Conservation (phyloP, 441 rosid genomes). For the Dalechampia spathulata region DNA sequence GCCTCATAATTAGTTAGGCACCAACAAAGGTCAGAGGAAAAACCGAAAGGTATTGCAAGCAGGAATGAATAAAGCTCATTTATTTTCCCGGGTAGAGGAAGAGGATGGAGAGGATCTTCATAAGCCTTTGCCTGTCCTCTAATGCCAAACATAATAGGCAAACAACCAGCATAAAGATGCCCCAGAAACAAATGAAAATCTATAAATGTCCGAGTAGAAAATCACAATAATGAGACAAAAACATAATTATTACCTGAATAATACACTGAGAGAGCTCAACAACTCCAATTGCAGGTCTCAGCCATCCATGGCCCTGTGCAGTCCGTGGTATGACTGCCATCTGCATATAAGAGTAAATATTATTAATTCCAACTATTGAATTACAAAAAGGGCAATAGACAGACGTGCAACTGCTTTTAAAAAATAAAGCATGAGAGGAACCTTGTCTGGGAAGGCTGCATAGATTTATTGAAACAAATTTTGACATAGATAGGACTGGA, state of each 20-base stretch:
- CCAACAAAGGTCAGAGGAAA: neutral
- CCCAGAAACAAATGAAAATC: too few species aligned
- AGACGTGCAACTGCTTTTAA: neutral
- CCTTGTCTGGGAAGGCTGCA: neutral
- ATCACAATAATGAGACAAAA: neutral
- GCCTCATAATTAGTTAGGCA: neutral
- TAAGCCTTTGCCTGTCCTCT: neutral
- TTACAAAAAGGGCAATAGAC: constrained; percentile 1
- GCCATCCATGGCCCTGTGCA: constrained; percentile 95
- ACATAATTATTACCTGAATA: constrained; percentile 57
- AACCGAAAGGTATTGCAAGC: neutral
- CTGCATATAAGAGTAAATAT: constrained; percentile 32
- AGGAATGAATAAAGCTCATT: neutral
- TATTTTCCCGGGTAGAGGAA: neutral
- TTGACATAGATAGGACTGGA: too few species aligned
- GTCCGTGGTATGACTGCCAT: constrained; percentile 92
- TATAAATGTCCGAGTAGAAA: too few species aligned
- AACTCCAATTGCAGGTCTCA: constrained; percentile 93
- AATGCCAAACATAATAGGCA: neutral
- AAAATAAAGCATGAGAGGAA: neutral
- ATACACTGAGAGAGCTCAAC: constrained; percentile 93
- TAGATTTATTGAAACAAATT: neutral
- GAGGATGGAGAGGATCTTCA: neutral
- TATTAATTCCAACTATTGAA: neutral
- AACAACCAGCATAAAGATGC: neutral